These are phyloP conservation scores for Fusarium duplospermum DNA, from an alignment of 2,329 filamentous ascomycete species.

Conservation along the genomic window DNA sequence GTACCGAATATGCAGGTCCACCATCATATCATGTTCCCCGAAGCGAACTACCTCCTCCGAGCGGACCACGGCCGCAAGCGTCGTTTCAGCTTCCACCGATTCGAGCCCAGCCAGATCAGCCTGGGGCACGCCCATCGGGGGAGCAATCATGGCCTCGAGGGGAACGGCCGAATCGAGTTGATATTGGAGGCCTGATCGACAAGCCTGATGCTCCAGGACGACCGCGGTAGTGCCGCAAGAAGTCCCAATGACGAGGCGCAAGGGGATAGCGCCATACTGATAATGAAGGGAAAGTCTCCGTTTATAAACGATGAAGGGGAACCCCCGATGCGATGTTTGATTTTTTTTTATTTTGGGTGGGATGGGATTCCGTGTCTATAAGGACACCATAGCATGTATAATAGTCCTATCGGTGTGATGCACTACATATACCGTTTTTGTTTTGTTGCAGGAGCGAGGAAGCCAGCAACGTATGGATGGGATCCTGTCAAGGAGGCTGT, in stretches of 20 bases:
- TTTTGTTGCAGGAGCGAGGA: constrained; percentile 13
- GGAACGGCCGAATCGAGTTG: constrained; percentile 65
- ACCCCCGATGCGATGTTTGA: constrained; percentile 15
- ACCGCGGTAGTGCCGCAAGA: constrained; percentile 37
- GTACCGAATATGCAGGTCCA: constrained; percentile 58
- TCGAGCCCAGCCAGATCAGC: constrained; percentile 51
- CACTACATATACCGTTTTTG: constrained; percentile 15
- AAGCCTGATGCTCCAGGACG: constrained; percentile 58
- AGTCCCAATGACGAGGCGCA: constrained; percentile 38
- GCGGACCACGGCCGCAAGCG: constrained; percentile 47
- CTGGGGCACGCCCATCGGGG: constrained; percentile 15
- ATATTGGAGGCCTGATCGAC: constrained; percentile 72
- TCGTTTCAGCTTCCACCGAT: constrained; percentile 63
- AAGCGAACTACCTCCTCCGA: constrained; percentile 58
- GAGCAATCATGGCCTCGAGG: constrained; percentile 55
- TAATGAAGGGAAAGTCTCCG: neutral
- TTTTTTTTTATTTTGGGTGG: constrained; percentile 30
- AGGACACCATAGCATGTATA: constrained; percentile 12
- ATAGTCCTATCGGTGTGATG: constrained; percentile 19
- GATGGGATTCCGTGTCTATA: constrained; percentile 4
- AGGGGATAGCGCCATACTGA: neutral
- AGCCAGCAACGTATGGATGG: constrained; percentile 4
- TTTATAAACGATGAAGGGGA: neutral
- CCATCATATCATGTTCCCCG: constrained; percentile 66
- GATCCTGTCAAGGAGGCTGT: constrained; percentile 18